Evolutionary conservation across 805 yeast genomes (phyloP).

Genomic region (Ogataea corticis): DNA sequence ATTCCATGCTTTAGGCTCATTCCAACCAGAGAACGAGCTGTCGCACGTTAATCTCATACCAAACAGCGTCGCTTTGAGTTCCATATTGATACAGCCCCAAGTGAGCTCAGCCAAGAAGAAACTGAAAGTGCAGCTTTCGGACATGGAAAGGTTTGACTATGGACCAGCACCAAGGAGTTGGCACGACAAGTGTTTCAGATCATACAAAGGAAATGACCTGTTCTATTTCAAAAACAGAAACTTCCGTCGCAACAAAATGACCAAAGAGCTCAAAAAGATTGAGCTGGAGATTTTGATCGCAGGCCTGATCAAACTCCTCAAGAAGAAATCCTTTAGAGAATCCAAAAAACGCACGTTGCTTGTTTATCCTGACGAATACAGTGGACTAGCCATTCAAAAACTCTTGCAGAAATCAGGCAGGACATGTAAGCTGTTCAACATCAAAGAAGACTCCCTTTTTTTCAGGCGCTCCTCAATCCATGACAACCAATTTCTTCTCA

Average conservation of each 20-base stretch:
- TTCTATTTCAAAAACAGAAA: slow-evolving; percentile 27
- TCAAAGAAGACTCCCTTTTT: slow-evolving; percentile 16
- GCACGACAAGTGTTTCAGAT: slow-evolving; percentile 25
- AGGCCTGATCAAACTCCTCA: slow-evolving; percentile 27
- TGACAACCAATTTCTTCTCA: slow-evolving; percentile 22
- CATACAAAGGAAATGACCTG: slow-evolving; percentile 22
- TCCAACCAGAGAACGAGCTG: slow-evolving; percentile 21
- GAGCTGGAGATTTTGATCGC: slow-evolving; percentile 27
- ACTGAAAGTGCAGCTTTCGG: slow-evolving; percentile 23
- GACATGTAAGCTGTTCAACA: slow-evolving; percentile 15
- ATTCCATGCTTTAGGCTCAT: slow-evolving; percentile 31
- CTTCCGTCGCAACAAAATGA: slow-evolving; percentile 20
- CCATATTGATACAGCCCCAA: slow-evolving; percentile 27
- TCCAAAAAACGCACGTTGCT: slow-evolving; percentile 18
- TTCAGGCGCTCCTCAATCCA: slow-evolving; percentile 8
- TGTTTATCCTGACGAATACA: slow-evolving; percentile 32
- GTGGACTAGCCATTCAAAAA: slow-evolving; percentile 16
- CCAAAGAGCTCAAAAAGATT: slow-evolving; percentile 17
- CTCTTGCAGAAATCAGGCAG: slow-evolving; percentile 14
- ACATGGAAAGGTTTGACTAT: slow-evolving; percentile 29
- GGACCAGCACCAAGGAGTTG: slow-evolving; percentile 22
- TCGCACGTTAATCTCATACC: slow-evolving; percentile 25
- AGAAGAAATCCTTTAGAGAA: slow-evolving; percentile 9
- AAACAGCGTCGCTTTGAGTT: slow-evolving; percentile 24
- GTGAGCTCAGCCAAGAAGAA: slow-evolving; percentile 16